These are phyloP conservation scores for Lophium mytilinum DNA, from an alignment of 495 filamentous ascomycete genomes.

Conservation along the genomic window DNA sequence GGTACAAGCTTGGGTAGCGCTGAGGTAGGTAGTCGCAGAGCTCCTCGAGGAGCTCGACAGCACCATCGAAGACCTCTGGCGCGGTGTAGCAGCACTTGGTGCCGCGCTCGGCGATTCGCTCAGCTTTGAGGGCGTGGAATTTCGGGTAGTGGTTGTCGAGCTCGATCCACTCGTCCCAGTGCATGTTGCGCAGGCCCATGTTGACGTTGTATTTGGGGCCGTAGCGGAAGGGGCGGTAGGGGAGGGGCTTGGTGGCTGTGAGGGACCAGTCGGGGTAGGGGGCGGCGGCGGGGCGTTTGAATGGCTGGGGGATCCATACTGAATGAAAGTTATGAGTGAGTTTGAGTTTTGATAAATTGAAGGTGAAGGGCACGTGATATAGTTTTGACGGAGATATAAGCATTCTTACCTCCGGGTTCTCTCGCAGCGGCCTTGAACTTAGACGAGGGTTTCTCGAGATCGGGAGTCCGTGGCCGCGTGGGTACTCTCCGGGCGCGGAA, in stretches of 20 bases:
- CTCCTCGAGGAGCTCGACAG: constrained; percentile 73
- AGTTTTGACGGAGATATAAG: background rate
- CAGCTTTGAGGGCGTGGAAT: constrained; percentile 67
- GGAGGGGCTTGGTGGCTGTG: constrained; percentile 62
- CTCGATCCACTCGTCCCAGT: constrained; percentile 81
- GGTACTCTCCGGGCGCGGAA: background rate
- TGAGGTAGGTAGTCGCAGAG: constrained; percentile 69
- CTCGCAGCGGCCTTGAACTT: constrained; percentile 20
- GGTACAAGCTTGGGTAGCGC: constrained; percentile 68
- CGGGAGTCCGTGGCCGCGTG: constrained; percentile 18
- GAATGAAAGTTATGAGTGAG: constrained; percentile 5
- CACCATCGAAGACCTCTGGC: constrained; percentile 67
- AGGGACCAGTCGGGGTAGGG: constrained; percentile 70
- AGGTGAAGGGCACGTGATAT: background rate
- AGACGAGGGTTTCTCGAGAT: constrained; percentile 30
- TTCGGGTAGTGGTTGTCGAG: constrained; percentile 75
- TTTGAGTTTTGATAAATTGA: background rate
- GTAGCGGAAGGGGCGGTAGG: constrained; percentile 79
- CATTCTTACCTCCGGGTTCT: constrained; percentile 29
- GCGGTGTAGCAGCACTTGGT: constrained; percentile 61
- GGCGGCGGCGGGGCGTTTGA: constrained; percentile 56
- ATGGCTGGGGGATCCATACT: constrained; percentile 66
- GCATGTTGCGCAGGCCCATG: constrained; percentile 73
- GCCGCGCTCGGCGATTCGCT: constrained; percentile 63
- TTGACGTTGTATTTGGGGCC: constrained; percentile 73